phyloP scores from a whole-genome alignment of 768 basidiomycete genomes.

The Cyclocybe aegerita region DNA sequence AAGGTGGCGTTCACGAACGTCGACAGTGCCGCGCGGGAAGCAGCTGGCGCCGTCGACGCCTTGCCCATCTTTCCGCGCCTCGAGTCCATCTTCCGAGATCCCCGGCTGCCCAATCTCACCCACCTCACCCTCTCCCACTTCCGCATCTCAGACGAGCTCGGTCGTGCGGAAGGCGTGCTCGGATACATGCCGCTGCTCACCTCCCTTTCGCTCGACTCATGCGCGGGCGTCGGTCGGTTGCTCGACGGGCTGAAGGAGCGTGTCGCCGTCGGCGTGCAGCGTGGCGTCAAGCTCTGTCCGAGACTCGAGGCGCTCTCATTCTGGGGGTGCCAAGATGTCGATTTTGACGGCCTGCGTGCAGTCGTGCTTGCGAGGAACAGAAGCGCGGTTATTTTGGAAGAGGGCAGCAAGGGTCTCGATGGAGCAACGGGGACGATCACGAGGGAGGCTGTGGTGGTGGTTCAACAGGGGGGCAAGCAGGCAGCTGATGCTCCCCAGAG shows the following conservation, averaged over 20 bases:
- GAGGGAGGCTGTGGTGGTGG: conserved; percentile 6
- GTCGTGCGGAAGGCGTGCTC: conserved; percentile 39
- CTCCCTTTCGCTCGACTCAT: conserved; percentile 46
- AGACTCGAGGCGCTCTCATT: conserved; percentile 49
- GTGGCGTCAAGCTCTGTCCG: conserved; percentile 48
- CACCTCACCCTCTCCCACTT: conserved; percentile 51
- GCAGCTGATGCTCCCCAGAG: conserved; percentile 11
- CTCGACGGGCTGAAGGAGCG: conserved; percentile 40
- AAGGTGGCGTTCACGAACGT: conserved; percentile 43
- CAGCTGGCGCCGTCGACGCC: conserved; percentile 10
- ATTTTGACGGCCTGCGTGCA: conserved; percentile 32
- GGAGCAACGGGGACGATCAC: conserved; percentile 12
- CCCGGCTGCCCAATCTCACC: conserved; percentile 49
- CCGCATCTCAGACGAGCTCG: conserved; percentile 36
- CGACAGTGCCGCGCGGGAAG: conserved; percentile 22
- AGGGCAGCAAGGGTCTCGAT: conserved; percentile 21
- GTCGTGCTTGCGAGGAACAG: conserved; percentile 39
- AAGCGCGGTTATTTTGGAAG: conserved; percentile 19
- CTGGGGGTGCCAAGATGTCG: conserved; percentile 49
- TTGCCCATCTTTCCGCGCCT: conserved; percentile 43
- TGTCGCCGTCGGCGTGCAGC: conserved; percentile 23
- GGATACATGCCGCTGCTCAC: conserved; percentile 52
- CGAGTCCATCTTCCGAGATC: conserved; percentile 56
- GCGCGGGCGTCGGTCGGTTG: conserved; percentile 39
- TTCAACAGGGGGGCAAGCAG: conserved; percentile 6